phyloP scores from a whole-genome alignment of 805 yeast species.

The Ogataea methylovora region DNA sequence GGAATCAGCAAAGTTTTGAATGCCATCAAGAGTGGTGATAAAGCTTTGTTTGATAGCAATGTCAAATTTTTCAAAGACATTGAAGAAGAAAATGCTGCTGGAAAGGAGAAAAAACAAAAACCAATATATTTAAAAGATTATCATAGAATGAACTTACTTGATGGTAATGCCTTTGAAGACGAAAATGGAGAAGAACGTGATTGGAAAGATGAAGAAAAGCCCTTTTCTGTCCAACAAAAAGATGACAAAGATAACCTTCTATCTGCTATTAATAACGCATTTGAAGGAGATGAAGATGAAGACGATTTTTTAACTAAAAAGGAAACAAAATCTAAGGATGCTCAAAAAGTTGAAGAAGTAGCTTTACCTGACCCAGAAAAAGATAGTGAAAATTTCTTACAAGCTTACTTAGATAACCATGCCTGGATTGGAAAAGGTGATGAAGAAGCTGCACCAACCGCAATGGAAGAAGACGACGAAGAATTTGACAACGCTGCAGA shows the following conservation, averaged over 20 bases:
- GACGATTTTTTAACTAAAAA: constrained; percentile 56
- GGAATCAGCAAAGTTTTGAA: constrained; percentile 67
- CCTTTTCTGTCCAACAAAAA: constrained; percentile 66
- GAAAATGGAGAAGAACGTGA: constrained; percentile 42
- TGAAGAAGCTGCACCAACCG: constrained; percentile 37
- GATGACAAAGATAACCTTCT: constrained; percentile 72
- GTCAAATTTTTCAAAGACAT: constrained; percentile 65
- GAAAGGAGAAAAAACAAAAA: constrained; percentile 38
- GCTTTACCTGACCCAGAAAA: constrained; percentile 58
- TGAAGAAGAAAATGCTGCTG: constrained; percentile 33
- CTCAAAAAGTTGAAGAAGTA: constrained; percentile 20
- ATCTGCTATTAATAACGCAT: constrained; percentile 67
- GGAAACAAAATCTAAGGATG: constrained; percentile 24
- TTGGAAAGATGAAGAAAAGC: constrained; percentile 49
- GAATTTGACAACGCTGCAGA: constrained; percentile 92
- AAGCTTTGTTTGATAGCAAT: constrained; percentile 55
- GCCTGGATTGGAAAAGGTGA: constrained; percentile 85
- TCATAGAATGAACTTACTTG: constrained; percentile 75
- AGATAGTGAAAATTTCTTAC: constrained; percentile 63
- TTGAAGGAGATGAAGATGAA: constrained; percentile 37
- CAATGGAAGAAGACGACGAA: constrained; percentile 56
- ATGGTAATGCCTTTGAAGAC: constrained; percentile 52
- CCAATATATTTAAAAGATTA: constrained; percentile 90
- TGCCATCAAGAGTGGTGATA: constrained; percentile 65
- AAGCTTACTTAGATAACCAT: constrained; percentile 62